Base-by-base conservation (phyloP, 352 stramenopile genomes). In the Peronospora farinosa region DNA sequence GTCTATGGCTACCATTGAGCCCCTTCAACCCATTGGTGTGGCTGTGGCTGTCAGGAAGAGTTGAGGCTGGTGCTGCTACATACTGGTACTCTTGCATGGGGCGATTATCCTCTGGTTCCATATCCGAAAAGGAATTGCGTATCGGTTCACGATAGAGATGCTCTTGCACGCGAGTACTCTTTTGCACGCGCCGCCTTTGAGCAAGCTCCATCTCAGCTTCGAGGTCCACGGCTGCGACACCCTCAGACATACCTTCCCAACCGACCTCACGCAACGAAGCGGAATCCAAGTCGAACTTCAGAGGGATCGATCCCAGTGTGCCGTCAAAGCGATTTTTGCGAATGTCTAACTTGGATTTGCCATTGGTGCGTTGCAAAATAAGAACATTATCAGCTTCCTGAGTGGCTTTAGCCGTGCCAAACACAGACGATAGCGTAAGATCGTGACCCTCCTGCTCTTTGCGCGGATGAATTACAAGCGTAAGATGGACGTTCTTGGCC, bases 311-410 rank as follows among this genome's bases (percentile, higher is more conserved):
- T 33, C 94, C 94, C 10, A 97, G 60, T 23, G 84, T 74, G 32
- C 94, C 94, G 53, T 97, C 88, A 54, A 96, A 98, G 7, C 94
- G 84, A 64, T 98, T 98, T 72, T 98, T 98, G 44, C 88, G 88
- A 40, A 99, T 84, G 54, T 99, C 95, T 8, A 99, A 52, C 54
- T 93, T 97, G 60, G 97, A 97, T 15, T 88, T 54, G 7, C 78
- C 86, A 15, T 67, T 60, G 11, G 75, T 87, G 43, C 79, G 78
- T 72, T 99, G 97, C 35, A 99, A 63, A 46, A 99, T 99, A n/a
- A 99, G 64, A 15, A 99, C 96, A 41, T 97, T 98, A 67, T 99
- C 97, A 8, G 96, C 96, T 75, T 99, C 97, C 74, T 99, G 97
- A 2, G 96, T 99, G 8, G 96, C 96, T 65, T 99, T 99, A 31